These are phyloP conservation scores for Mycena indigotica DNA, from an alignment of 768 basidiomycete genomes.

Conservation along the genomic window DNA sequence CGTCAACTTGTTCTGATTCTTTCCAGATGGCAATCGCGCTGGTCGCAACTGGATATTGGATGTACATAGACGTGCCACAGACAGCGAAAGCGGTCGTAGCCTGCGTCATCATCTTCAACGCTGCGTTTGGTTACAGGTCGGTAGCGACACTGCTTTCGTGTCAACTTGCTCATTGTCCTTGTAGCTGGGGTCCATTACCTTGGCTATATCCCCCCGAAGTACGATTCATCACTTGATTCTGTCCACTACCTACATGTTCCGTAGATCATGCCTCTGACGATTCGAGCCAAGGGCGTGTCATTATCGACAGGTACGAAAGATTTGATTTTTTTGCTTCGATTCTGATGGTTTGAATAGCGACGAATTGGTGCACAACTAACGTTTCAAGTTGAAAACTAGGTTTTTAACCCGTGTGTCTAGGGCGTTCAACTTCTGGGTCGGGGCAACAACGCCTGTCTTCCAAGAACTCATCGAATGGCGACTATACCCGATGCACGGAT, in stretches of 20 bases:
- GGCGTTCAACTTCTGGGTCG: conserved; percentile 90
- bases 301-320: conserved; percentile 87
- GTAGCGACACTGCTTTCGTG: not conserved
- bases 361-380: conserved; percentile 14
- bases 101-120: conserved; percentile 91
- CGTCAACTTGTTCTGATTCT: not conserved
- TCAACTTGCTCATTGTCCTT: not conserved
- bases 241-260: not conserved
- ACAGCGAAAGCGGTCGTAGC: conserved; percentile 87
- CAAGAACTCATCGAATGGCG: conserved; percentile 90
- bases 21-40: conserved; percentile 80
- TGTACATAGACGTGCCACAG: conserved; percentile 83
- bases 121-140: conserved; percentile 86
- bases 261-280: conserved; percentile 85
- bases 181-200: conserved; percentile 84
- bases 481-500: conserved; percentile 94
- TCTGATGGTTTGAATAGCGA: conserved; percentile 7
- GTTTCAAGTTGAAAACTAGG: conserved; percentile 28
- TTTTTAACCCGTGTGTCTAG: conserved; percentile 22
- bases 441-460: conserved; percentile 81
- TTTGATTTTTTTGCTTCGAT: not conserved
- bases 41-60: conserved; percentile 86
- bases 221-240: conserved; percentile 13
- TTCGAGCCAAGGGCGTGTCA: conserved; percentile 95
- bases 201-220: conserved; percentile 91